phyloP scores from a whole-genome alignment of 257 asterid species.

The Ocimum tenuiflorum region DNA sequence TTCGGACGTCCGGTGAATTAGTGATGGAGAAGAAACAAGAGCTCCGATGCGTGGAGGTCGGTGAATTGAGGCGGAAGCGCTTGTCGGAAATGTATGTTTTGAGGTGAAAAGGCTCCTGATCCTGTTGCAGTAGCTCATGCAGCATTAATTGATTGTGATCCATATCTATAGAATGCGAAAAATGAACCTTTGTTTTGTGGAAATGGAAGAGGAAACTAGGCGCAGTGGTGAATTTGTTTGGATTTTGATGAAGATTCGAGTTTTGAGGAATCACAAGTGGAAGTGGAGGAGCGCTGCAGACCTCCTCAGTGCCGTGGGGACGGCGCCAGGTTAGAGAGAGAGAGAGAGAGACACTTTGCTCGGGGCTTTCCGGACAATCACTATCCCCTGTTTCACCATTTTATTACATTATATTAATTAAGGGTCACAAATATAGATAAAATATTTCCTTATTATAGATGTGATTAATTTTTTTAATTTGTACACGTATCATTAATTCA shows the following conservation, averaged over 20 bases:
- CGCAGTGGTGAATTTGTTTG: slow-evolving; percentile 22
- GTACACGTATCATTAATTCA: too few relatives aligned
- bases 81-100: slow-evolving; percentile 41
- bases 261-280: not conserved
- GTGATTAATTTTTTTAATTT: too few relatives aligned
- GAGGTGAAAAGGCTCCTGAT: slow-evolving; percentile 70
- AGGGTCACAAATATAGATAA: too few relatives aligned
- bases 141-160: slow-evolving; percentile 13
- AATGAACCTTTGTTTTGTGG: too few relatives aligned
- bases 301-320: not conserved
- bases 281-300: slow-evolving; percentile 18
- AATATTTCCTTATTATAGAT: too few relatives aligned
- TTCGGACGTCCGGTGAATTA: too few relatives aligned
- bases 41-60: not conserved
- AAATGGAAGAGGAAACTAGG: not conserved
- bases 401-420: too few relatives aligned
- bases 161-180: not conserved
- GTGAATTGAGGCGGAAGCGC: slow-evolving; percentile 31
- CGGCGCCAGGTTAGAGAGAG: not conserved
- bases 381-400: too few relatives aligned
- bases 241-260: not conserved
- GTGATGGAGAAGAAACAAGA: too few relatives aligned
- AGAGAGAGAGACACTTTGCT: not conserved
- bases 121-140: slow-evolving; percentile 58
- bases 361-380: too few relatives aligned